These are phyloP conservation scores for Colletotrichum spaethianum DNA, from an alignment of 2,329 filamentous ascomycete species.

Conservation along the genomic window DNA sequence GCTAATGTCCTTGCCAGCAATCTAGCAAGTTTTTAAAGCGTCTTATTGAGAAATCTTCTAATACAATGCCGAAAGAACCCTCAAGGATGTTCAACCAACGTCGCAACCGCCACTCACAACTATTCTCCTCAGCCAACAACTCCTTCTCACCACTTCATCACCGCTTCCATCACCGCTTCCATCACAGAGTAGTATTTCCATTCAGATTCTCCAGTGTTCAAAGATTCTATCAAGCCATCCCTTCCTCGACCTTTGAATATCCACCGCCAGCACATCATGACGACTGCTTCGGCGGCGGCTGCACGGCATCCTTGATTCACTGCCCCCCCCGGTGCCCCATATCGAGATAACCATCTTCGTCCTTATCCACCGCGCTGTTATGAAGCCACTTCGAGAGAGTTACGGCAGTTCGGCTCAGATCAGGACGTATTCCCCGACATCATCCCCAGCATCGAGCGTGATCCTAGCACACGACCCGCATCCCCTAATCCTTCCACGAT, in stretches of 20 bases:
- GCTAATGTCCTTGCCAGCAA: neutral
- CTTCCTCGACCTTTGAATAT: neutral
- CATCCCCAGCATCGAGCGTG: neutral
- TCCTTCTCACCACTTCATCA: neutral
- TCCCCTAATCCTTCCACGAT: neutral
- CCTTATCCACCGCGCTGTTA: no score
- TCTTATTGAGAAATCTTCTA: no score
- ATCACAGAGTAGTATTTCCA: neutral
- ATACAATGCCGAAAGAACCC: neutral
- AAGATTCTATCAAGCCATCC: neutral
- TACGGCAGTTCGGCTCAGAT: neutral
- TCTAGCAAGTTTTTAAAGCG: no score
- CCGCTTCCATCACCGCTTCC: neutral
- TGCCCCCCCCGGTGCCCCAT: no score
- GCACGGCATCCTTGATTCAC: neutral
- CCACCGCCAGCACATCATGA: no score
- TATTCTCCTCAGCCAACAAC: neutral
- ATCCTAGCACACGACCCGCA: neutral
- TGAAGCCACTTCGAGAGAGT: neutral
- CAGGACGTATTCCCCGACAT: no score
- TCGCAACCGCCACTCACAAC: conserved; percentile 29
- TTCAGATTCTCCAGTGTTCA: no score
- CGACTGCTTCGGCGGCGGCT: no score
- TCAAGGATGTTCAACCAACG: conserved; percentile 8
- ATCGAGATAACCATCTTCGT: neutral